A percentile compares a stretch with the other conserved stretches of the same genome.
These are phyloP conservation scores for Toxoplasma gondii DNA, from an alignment of 169 alveolate species.

Conservation along the genomic window DNA sequence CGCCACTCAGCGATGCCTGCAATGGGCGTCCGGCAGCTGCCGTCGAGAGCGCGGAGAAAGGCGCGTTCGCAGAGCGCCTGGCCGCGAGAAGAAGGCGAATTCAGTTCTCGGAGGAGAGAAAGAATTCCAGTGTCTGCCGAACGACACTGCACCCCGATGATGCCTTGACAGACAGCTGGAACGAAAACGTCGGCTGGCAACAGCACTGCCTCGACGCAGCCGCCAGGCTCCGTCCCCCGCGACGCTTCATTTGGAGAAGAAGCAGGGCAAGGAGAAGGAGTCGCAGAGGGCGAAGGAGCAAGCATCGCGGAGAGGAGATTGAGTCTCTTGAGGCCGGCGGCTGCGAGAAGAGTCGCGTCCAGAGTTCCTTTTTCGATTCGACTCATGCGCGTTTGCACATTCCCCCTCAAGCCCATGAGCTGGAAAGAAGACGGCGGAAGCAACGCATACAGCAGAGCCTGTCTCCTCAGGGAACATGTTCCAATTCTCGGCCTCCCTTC, in stretches of 20 bases:
- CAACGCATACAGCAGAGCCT: constrained; percentile 46
- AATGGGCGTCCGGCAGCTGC: constrained; percentile 76
- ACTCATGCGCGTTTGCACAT: constrained; percentile 74
- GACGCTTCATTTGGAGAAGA: neutral
- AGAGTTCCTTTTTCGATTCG: constrained; percentile 68
- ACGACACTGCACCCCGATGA: constrained; percentile 71
- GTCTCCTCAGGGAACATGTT: constrained; percentile 69
- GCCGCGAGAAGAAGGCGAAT: neutral
- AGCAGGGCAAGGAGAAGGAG: neutral
- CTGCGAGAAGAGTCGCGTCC: constrained; percentile 74
- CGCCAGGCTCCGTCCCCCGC: neutral
- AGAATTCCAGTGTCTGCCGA: constrained; percentile 55
- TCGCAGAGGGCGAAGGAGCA: constrained; percentile 43
- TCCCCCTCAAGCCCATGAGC: constrained; percentile 74
- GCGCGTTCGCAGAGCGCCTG: constrained; percentile 73
- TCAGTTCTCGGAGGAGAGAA: constrained; percentile 55
- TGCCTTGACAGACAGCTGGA: constrained; percentile 37
- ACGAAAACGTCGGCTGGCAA: neutral
- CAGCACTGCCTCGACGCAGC: constrained; percentile 4
- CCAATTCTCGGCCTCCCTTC: constrained; percentile 46
- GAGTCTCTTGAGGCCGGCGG: constrained; percentile 73
- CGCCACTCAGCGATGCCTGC: constrained; percentile 63
- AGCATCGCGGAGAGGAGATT: constrained; percentile 64
- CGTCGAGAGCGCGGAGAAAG: constrained; percentile 73
- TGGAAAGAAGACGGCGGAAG: constrained; percentile 22